phyloP scores from a whole-genome alignment of 805 yeast genomes.

The Brettanomyces sp. region DNA sequence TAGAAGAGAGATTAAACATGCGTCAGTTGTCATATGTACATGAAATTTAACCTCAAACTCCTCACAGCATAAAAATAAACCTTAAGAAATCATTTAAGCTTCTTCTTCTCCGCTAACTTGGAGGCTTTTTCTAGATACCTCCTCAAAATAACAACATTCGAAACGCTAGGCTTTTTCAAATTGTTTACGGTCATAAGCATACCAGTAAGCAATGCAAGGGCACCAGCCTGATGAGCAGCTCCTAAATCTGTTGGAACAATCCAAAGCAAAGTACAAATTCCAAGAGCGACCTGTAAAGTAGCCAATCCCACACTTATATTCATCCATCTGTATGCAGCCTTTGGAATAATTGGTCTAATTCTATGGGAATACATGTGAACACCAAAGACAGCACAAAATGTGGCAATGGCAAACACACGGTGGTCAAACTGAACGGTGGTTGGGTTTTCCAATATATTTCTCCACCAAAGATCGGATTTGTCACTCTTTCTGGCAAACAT shows the following conservation, averaged over 20 bases:
- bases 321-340: conserved; percentile 43
- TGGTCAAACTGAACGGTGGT: conserved; percentile 91
- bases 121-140: conserved; percentile 15
- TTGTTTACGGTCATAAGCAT: conserved; percentile 55
- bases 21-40: not conserved
- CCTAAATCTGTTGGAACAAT: conserved; percentile 90
- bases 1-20: not conserved
- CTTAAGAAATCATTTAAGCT: too few relatives aligned
- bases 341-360: conserved; percentile 49
- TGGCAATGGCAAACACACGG: conserved; percentile 72
- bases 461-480: conserved; percentile 74
- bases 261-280: conserved; percentile 77
- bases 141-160: conserved; percentile 23
- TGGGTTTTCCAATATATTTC: conserved; percentile 91
- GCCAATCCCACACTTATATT: conserved; percentile 77
- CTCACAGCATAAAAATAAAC: too few relatives aligned
- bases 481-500: conserved; percentile 60
- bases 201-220: conserved; percentile 76
- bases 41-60: too few relatives aligned
- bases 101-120: conserved; percentile 5
- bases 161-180: conserved; percentile 43
- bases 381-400: conserved; percentile 63
- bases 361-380: conserved; percentile 60
- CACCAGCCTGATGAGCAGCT: conserved; percentile 96
- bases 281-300: conserved; percentile 72